Percentiles rank a stretch among this genome's conserved stretches.
phyloP scores from a whole-genome alignment of 1,284 basidiomycete genomes.

The Laetiporus sulphureus region DNA sequence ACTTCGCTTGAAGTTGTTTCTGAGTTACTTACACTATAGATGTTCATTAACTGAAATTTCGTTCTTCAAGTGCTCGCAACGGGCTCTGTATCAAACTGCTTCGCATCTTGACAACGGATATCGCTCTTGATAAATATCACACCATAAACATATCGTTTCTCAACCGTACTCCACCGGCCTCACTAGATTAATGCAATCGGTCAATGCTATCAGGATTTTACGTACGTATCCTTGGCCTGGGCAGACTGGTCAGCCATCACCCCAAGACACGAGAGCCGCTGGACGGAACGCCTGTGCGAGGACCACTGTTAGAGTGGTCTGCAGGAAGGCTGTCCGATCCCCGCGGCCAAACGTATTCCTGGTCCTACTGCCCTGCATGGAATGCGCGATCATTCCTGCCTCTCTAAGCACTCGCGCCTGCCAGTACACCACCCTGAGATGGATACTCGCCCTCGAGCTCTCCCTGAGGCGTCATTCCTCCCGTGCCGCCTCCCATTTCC shows the following conservation, averaged over 20 bases:
- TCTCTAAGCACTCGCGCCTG: not conserved
- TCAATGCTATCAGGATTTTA: not conserved
- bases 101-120: no score
- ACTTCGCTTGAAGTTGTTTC: no score
- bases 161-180: no score
- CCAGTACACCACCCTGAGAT: not conserved
- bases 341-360: not conserved
- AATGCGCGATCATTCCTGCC: constrained; percentile 11
- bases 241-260: constrained; percentile 1
- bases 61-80: not conserved
- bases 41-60: not conserved
- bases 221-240: not conserved
- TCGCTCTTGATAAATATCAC: no score
- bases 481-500: not conserved
- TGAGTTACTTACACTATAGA: not conserved
- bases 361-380: constrained; percentile 3
- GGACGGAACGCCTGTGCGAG: constrained; percentile 2
- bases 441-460: constrained; percentile 1
- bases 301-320: constrained; percentile 1
- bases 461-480: constrained; percentile 2
- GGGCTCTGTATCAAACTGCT: no score
- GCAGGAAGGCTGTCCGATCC: constrained; percentile 6
- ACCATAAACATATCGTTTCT: no score
- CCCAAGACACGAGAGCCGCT: not conserved
- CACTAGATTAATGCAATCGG: not conserved